Evolutionary conservation across 305 asterid genomes (phyloP), one percentile per base, ranked within the genome.

Genomic region (Withania somnifera): DNA sequence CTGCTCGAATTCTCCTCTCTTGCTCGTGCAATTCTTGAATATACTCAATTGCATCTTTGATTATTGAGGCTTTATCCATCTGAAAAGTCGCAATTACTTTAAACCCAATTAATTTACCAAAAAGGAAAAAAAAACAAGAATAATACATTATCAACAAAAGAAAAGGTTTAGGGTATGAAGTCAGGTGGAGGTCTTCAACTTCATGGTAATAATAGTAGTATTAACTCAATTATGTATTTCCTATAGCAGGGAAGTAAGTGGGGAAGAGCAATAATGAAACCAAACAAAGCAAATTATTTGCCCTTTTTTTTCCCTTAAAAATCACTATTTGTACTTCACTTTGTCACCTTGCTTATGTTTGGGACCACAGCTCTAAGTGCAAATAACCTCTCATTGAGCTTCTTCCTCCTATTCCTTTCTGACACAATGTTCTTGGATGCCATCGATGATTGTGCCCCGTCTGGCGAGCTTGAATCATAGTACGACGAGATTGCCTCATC

Each of bases 311-410:
- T 11, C 6, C 10, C 8, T 13, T 22, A 34, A 7, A 9, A 38
- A 15, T 42, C 15, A 53, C 26, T 30, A 51, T 19, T 14, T 8
- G 28, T 53, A 38, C 13, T 32, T 17, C 64, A 89, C 97, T 95
- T 94, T 93, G 10, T 17, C 69, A 89, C 98, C 97, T 94, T 94
- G 10, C 93, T 92, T 26, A 94, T 94, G 36, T 91, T 92, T 15
- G 98, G 98, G 82, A 94, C 98, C 83, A 92, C 98, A 11, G 98
- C 81, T 88, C 98, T 89, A 7, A 93, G 89, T n/a, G 97, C 97
- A 86, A 90, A 94, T 17, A 94, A 87, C 81, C 92, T 89, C 40
- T 94, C 92, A 52, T 94, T 94, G 3, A 94, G 93, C 82, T 91
- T 93, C 90, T 88, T 93, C 87, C 98, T 90, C 68, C 98, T 71